phyloP scores from a whole-genome alignment of 108 stramenopile genomes.

The Nitzschia inconspicua region DNA sequence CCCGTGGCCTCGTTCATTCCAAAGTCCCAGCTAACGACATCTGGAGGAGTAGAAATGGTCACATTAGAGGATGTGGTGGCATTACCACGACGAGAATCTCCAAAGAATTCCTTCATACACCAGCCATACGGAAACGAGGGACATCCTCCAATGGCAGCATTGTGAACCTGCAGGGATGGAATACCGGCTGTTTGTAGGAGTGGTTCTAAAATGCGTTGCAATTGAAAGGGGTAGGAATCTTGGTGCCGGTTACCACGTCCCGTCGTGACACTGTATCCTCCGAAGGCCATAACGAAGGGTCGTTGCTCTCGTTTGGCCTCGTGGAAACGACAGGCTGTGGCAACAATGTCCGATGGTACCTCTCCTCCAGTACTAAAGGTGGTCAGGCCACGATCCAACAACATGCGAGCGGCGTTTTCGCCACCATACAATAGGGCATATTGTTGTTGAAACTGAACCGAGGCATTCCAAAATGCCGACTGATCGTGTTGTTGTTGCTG shows the following conservation, averaged over 20 bases:
- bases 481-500: background rate
- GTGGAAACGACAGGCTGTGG: conserved; percentile 52
- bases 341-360: conserved; percentile 24
- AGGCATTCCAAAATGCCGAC: conserved; percentile 39
- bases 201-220: conserved; percentile 38
- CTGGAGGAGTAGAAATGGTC: conserved; percentile 3
- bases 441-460: conserved; percentile 20
- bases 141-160: conserved; percentile 72
- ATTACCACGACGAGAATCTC: too few species aligned
- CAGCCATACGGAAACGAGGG: conserved; percentile 74
- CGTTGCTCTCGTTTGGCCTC: conserved; percentile 33
- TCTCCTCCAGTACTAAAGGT: conserved; percentile 16
- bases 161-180: conserved; percentile 39
- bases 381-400: conserved; percentile 51
- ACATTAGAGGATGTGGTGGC: background rate
- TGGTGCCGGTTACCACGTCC: conserved; percentile 63
- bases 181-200: conserved; percentile 22
- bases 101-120: conserved; percentile 61
- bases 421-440: conserved; percentile 58
- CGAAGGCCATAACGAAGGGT: conserved; percentile 61
- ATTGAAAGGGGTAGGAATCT: conserved; percentile 69
- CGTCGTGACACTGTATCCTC: conserved; percentile 68
- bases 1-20: conserved; percentile 67
- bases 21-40: conserved; percentile 77
- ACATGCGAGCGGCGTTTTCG: conserved; percentile 50